Evolutionary conservation across 805 yeast genomes (phyloP).

Genomic region (Schwanniomyces occidentalis): DNA sequence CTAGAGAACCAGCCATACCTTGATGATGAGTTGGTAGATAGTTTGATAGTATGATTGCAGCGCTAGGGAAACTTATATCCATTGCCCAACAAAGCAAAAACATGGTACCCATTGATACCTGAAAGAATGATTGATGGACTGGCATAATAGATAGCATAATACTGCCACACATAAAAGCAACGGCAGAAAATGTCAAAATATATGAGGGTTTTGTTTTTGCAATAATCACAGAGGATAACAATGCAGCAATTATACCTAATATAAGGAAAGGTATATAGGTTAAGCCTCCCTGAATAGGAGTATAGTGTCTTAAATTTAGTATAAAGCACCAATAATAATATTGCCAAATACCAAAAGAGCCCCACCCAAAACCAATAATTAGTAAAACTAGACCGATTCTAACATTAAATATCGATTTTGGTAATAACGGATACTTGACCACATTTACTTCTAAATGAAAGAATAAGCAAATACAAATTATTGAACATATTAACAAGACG

Average conservation of each 20-base stretch:
- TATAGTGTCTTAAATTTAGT: conserved; percentile 49
- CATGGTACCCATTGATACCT: conserved; percentile 55
- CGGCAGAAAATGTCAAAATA: conserved; percentile 50
- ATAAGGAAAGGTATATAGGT: conserved; percentile 50
- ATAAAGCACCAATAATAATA: conserved; percentile 58
- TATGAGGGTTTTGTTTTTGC: conserved; percentile 48
- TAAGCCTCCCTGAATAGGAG: conserved; percentile 31
- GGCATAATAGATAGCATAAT: conserved; percentile 58
- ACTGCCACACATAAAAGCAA: conserved; percentile 56
- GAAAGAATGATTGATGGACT: conserved; percentile 58
- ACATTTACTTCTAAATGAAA: conserved; percentile 47
- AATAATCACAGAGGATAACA: conserved; percentile 50
- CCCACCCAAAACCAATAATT: conserved; percentile 68
- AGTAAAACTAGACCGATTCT: conserved; percentile 50
- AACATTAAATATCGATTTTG: conserved; percentile 45
- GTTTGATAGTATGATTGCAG: conserved; percentile 61
- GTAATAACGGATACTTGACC: conserved; percentile 54
- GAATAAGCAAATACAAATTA: conserved; percentile 43
- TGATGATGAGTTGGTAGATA: conserved; percentile 62
- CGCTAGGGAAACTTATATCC: conserved; percentile 79
- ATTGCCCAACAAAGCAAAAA: conserved; percentile 66
- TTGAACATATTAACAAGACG: conserved; percentile 54
- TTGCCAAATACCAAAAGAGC: conserved; percentile 74
- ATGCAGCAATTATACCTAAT: conserved; percentile 57
- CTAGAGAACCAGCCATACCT: conserved; percentile 77